Evolutionary conservation across 768 basidiomycete genomes (phyloP).

Genomic region (Paxillus rubicundulus): DNA sequence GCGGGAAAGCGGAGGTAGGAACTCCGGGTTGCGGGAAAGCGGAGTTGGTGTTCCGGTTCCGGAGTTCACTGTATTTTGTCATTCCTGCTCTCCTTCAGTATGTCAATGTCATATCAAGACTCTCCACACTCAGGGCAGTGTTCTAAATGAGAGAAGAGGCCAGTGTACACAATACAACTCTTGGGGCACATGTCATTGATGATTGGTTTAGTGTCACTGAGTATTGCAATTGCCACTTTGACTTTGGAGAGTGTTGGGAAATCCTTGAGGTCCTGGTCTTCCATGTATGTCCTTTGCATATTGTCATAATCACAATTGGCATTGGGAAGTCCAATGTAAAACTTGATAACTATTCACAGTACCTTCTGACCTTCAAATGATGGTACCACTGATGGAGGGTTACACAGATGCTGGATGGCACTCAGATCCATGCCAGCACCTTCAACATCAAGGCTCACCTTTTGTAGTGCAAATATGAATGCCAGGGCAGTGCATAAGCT

Average conservation of each 20-base stretch:
- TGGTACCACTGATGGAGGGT: neutral
- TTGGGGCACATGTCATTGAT: constrained; percentile 14
- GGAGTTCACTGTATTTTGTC: too few species aligned
- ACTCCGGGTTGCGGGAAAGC: too few species aligned
- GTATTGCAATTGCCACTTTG: constrained; percentile 1
- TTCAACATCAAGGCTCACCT: neutral
- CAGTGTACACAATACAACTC: constrained; percentile 10
- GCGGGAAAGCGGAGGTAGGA: too few species aligned
- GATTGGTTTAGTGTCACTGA: constrained; percentile 1
- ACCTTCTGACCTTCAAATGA: neutral
- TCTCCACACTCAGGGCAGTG: constrained; percentile 33
- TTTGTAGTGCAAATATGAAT: neutral
- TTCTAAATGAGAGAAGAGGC: constrained; percentile 19
- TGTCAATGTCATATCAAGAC: constrained; percentile 21
- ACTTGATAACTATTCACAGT: neutral
- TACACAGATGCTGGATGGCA: neutral
- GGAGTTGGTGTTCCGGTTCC: too few species aligned
- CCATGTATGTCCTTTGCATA: neutral
- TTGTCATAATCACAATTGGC: neutral
- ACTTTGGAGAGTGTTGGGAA: neutral
- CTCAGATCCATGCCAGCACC: neutral
- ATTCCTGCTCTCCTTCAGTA: neutral
- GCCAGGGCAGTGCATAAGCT: neutral
- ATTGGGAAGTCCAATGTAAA: neutral
- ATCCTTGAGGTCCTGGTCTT: neutral